A percentile compares a stretch with the other conserved stretches of the same genome.
These are phyloP conservation scores for Xylaria castorea DNA, from an alignment of 495 filamentous ascomycete species.

Conservation along the genomic window DNA sequence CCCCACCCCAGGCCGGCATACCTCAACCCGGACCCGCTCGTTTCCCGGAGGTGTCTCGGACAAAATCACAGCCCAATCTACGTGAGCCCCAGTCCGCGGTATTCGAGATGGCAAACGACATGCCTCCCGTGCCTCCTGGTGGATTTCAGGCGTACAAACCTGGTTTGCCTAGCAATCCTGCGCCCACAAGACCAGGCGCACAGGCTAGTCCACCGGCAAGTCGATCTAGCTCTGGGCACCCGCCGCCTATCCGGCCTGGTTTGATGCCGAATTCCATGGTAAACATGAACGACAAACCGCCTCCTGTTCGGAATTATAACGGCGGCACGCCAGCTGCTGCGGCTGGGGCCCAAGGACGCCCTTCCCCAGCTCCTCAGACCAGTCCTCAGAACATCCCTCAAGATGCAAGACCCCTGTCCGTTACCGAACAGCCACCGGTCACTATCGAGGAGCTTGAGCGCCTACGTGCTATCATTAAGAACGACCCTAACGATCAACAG, in stretches of 20 bases:
- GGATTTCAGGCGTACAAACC: conserved; percentile 48
- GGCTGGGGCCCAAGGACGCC: conserved; percentile 41
- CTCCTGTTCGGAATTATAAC: conserved; percentile 77
- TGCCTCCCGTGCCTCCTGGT: conserved; percentile 57
- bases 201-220: conserved; percentile 35
- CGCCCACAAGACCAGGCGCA: conserved; percentile 36
- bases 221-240: conserved; percentile 60
- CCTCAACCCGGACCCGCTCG: conserved; percentile 52
- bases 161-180: conserved; percentile 42
- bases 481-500: conserved; percentile 73
- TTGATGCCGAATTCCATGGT: conserved; percentile 64
- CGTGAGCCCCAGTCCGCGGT: conserved; percentile 66
- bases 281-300: conserved; percentile 61
- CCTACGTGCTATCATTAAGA: conserved; percentile 69
- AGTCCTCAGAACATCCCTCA: conserved; percentile 24
- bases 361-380: conserved; percentile 35
- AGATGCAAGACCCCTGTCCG: conserved; percentile 37
- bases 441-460: conserved; percentile 79
- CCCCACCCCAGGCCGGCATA: conserved; percentile 38
- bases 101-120: conserved; percentile 73
- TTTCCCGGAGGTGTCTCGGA: conserved; percentile 55
- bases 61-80: conserved; percentile 73
- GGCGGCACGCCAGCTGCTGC: conserved; percentile 43
- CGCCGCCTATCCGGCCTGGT: conserved; percentile 80
- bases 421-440: conserved; percentile 61